Evolutionary conservation across 352 stramenopile genomes (phyloP), one percentile per base, ranked within the genome.

Genomic region (Phytopythium boreale): DNA sequence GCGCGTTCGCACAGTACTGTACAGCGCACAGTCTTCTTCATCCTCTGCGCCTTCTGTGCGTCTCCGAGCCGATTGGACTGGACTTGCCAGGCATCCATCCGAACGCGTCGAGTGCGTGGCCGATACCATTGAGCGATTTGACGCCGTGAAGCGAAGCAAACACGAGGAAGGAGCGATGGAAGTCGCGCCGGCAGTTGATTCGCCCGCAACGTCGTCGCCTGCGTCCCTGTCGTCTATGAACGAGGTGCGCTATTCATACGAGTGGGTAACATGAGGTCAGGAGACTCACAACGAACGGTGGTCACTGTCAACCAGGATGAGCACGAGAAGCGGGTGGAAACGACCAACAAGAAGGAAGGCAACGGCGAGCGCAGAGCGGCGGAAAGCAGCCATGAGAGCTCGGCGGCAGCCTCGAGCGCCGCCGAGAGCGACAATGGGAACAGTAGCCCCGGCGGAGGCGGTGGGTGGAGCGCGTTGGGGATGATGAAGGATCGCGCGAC

Each of bases 401-500:
- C 55, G 29, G 59, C 36, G 34, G 47, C 59, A 0, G 47, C 36
- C 0, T 20, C 36, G 4, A 44, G 47, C 49, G 24, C n/a, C 20
- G 37, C 20, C 22, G 55, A 60, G 2, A 34, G 39, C 34, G 55
- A 36, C 14, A 22, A 31, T 20, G 55, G 17, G 53, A 31, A 24
- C 29, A 26, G 12, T 12, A 60, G 55, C 51, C 26, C 62, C 1
- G 22, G 41, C 11, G 64, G 63, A 4, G 10, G 14, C 12, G 81
- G 43, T 67, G 63, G 70, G 27, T 59, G 66, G 19, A 69, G 64
- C 51, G 76, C 76, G 46, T 75, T 88, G 37, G 76, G 67, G 11
- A 59, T 75, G 52, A 85, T 87, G 75, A 82, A 84, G 55, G 74
- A 80, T 51, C 73, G 79, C 49, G 79, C 79, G 29, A 70, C 74